Conservation (phyloP, 805 yeast species). For the Wilhelminamyces savonicus region DNA sequence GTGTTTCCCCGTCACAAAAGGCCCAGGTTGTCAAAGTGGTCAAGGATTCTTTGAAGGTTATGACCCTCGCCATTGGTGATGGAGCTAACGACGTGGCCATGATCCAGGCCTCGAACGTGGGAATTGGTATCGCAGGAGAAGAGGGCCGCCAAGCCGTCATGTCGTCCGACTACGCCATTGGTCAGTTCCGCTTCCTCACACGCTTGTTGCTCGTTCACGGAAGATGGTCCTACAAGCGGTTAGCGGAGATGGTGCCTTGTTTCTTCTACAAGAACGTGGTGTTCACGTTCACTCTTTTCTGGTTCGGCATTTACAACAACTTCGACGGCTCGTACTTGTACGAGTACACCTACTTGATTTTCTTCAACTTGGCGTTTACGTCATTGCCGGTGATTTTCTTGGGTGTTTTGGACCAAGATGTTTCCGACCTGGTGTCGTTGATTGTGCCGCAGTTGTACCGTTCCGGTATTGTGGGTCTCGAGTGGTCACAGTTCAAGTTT, state of each 20-base stretch:
- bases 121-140: constrained; percentile 83
- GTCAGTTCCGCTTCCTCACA: constrained; percentile 66
- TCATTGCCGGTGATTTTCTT: constrained; percentile 71
- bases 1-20: constrained; percentile 81
- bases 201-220: constrained; percentile 71
- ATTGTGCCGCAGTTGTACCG: constrained; percentile 67
- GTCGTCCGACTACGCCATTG: constrained; percentile 81
- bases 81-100: constrained; percentile 86
- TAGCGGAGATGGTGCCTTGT: constrained; percentile 74
- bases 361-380: constrained; percentile 76
- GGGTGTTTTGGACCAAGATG: constrained; percentile 74
- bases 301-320: constrained; percentile 65
- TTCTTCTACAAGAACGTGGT: constrained; percentile 73
- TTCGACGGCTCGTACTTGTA: constrained; percentile 74
- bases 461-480: constrained; percentile 57
- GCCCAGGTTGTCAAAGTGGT: constrained; percentile 69
- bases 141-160: constrained; percentile 85
- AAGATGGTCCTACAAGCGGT: constrained; percentile 72
- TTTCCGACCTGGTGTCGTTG: constrained; percentile 56
- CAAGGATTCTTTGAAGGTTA: constrained; percentile 56
- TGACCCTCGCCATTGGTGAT: constrained; percentile 79
- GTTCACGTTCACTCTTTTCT: constrained; percentile 67
- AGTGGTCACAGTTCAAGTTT: constrained; percentile 58
- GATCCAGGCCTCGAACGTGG: constrained; percentile 83
- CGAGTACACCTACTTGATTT: constrained; percentile 72